Conservation (phyloP, 2,329 filamentous ascomycete species). For the Ascochyta pisi region DNA sequence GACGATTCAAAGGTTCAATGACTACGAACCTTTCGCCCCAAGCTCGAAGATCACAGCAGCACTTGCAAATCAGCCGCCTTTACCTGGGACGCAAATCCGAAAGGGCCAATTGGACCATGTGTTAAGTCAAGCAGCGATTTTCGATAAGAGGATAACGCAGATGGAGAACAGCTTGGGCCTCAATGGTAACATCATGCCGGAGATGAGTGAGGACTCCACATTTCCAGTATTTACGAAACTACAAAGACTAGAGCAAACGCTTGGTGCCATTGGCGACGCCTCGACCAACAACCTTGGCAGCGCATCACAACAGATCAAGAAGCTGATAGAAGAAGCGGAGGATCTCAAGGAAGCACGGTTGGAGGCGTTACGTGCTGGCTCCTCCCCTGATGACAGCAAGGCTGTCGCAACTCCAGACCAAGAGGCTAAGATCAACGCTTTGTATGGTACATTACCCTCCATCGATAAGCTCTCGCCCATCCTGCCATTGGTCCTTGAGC, state of each 20-base stretch:
- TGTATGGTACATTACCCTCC: conserved; percentile 86
- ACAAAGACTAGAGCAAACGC: conserved; percentile 79
- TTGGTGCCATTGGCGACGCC: conserved; percentile 75
- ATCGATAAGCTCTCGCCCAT: conserved; percentile 87
- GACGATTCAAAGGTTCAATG: conserved; percentile 46
- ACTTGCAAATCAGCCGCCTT: conserved; percentile 39
- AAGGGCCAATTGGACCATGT: conserved; percentile 60
- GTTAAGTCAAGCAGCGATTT: conserved; percentile 82
- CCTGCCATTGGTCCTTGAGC: conserved; percentile 82
- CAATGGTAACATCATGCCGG: conserved; percentile 70
- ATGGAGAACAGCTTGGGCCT: conserved; percentile 85
- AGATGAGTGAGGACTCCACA: conserved; percentile 58
- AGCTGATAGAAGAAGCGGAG: conserved; percentile 75
- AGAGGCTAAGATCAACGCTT: conserved; percentile 83
- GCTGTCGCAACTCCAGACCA: conserved; percentile 67
- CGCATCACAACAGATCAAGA: conserved; percentile 72
- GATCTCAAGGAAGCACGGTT: conserved; percentile 65
- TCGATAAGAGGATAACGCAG: conserved; percentile 79
- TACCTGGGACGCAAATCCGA: conserved; percentile 44
- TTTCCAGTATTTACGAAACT: conserved; percentile 81
- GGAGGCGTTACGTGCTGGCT: conserved; percentile 30
- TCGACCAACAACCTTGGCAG: conserved; percentile 76
- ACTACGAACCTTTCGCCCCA: conserved; percentile 39
- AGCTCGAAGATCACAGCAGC: conserved; percentile 35
- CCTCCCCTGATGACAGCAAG: conserved; percentile 20